Conservation (phyloP, 2,329 filamentous ascomycete species). For the Colletotrichum aenigma region DNA sequence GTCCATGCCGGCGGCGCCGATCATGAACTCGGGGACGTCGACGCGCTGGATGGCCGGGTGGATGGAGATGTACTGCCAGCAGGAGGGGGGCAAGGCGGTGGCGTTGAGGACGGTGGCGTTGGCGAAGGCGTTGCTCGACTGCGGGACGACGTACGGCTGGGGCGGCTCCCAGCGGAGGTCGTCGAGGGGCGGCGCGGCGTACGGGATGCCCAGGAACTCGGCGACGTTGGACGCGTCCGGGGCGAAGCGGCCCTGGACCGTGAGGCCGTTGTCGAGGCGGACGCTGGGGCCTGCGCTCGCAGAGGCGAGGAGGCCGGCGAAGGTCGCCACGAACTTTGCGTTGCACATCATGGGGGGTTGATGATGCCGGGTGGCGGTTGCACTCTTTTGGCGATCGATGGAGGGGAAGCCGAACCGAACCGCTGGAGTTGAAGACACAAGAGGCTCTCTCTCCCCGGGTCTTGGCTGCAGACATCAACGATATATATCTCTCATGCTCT, state of each 20-base stretch:
- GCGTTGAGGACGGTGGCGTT: constrained; percentile 10
- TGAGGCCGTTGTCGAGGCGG: constrained; percentile 4
- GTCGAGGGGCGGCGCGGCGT: constrained; percentile 59
- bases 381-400: background rate
- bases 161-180: constrained; percentile 49
- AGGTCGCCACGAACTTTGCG: constrained; percentile 4
- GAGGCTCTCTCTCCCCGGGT: background rate
- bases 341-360: constrained; percentile 1
- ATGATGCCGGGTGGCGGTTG: background rate
- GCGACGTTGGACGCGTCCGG: constrained; percentile 4
- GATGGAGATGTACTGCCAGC: constrained; percentile 19
- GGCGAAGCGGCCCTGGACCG: constrained; percentile 8
- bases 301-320: constrained; percentile 3
- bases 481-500: background rate
- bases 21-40: constrained; percentile 20
- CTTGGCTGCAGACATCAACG: background rate
- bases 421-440: background rate
- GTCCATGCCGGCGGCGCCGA: constrained; percentile 13
- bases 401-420: background rate
- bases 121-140: background rate
- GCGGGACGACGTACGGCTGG: constrained; percentile 22
- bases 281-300: constrained; percentile 14
- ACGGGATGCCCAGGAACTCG: constrained; percentile 48
- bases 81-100: constrained; percentile 3
- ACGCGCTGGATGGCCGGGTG: constrained; percentile 13